phyloP scores from a whole-genome alignment of 371 early-diverging fungal species.

The Mortierella sp. region DNA sequence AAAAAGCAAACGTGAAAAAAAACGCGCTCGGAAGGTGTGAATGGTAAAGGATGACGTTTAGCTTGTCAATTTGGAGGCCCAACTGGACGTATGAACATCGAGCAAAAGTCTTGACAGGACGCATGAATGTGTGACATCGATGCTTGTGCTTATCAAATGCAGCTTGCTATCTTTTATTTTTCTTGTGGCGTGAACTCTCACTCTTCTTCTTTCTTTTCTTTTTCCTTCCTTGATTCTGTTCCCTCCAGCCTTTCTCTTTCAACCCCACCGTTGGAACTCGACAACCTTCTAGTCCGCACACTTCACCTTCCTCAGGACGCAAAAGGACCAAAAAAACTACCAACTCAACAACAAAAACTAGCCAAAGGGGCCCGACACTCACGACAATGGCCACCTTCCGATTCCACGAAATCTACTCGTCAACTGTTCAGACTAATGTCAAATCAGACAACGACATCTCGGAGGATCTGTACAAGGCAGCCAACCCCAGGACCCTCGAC shows the following conservation, averaged over 20 bases:
- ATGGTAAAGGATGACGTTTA: neutral
- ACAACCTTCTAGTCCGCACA: too few species aligned
- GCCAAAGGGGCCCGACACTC: too few species aligned
- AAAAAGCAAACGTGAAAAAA: neutral
- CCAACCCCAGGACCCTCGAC: slow-evolving; percentile 34
- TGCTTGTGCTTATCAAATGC: neutral
- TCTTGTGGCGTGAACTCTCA: too few species aligned
- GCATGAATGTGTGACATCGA: too few species aligned
- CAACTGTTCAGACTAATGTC: slow-evolving; percentile 15
- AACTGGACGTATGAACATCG: neutral
- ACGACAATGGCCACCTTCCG: slow-evolving; percentile 22
- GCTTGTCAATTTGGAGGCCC: neutral
- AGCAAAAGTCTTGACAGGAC: too few species aligned
- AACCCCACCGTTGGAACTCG: neutral
- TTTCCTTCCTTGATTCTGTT: neutral
- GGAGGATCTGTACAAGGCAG: neutral
- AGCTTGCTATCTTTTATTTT: neutral
- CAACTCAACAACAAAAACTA: neutral
- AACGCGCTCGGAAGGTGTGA: neutral
- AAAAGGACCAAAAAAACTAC: neutral
- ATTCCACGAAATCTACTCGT: slow-evolving; percentile 42
- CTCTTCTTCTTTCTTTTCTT: neutral
- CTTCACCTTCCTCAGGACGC: too few species aligned
- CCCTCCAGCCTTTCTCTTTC: neutral
- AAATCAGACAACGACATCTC: neutral